These are phyloP conservation scores for Dioscorea dumetorum DNA, from an alignment of 106 monocot species.

Conservation along the genomic window DNA sequence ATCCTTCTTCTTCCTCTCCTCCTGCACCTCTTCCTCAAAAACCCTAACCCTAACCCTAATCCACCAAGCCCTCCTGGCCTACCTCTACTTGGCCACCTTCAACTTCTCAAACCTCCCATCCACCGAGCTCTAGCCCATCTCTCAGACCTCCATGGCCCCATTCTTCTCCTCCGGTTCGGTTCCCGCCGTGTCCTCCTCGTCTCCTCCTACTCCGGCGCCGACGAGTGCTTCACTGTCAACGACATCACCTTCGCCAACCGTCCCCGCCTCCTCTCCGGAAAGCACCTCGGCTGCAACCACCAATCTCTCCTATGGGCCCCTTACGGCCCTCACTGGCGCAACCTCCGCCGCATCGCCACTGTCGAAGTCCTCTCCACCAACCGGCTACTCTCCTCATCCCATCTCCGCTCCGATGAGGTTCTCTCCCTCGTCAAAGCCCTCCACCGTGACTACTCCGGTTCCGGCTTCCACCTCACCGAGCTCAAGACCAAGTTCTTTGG, in stretches of 20 bases:
- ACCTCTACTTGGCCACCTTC: neutral
- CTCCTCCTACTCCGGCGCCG: neutral
- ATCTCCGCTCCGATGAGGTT: conserved; percentile 12
- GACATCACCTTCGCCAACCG: conserved; percentile 16
- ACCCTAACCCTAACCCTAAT: neutral
- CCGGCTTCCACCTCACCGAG: conserved; percentile 7
- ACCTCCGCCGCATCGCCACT: conserved; percentile 13
- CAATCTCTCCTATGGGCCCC: neutral
- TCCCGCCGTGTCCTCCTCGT: neutral
- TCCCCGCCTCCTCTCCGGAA: neutral
- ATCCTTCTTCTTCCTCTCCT: too few relatives aligned
- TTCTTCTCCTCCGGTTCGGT: conserved; percentile 1
- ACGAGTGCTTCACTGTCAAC: neutral
- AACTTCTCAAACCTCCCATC: neutral
- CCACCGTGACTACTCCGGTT: neutral
- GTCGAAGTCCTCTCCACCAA: conserved; percentile 1
- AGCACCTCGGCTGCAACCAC: conserved; percentile 10
- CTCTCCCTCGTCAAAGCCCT: conserved; percentile 3
- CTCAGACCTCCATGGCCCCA: neutral
- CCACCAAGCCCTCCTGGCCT: neutral
- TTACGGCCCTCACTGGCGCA: conserved; percentile 17
- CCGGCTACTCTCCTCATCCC: conserved; percentile 3
- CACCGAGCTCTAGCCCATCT: neutral
- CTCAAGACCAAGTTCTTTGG: conserved; percentile 14
- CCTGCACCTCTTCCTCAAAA: conserved; percentile 1